phyloP scores from a whole-genome alignment of 2,329 filamentous ascomycete species.

The Seiridium unicorne region DNA sequence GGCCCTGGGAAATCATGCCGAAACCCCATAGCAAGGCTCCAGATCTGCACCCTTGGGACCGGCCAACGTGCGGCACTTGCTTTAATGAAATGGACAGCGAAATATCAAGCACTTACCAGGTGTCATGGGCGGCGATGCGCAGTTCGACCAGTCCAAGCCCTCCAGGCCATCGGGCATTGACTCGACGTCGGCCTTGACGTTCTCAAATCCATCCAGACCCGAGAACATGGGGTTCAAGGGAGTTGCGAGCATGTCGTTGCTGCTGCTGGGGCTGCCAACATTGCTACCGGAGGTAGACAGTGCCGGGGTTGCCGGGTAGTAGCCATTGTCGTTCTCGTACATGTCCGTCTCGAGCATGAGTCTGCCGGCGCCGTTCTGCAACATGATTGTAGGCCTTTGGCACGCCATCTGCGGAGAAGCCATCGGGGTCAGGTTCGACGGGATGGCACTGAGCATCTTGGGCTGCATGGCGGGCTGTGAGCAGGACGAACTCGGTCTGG shows the following conservation, averaged over 20 bases:
- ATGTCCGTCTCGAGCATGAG: conserved; percentile 75
- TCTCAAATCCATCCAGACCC: conserved; percentile 64
- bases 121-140: conserved; percentile 81
- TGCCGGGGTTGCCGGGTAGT: conserved; percentile 82
- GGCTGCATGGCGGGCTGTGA: conserved; percentile 50
- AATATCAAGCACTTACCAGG: conserved; percentile 66
- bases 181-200: conserved; percentile 69
- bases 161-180: conserved; percentile 71
- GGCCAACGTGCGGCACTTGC: too few species aligned
- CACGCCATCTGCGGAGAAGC: conserved; percentile 72
- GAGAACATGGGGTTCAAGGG: conserved; percentile 80
- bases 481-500: conserved; percentile 63
- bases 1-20: too few species aligned
- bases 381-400: conserved; percentile 71
- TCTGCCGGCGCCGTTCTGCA: conserved; percentile 33
- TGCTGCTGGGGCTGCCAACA: conserved; percentile 80
- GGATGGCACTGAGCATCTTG: conserved; percentile 55
- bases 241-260: conserved; percentile 71
- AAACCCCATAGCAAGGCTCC: too few species aligned
- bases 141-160: conserved; percentile 72
- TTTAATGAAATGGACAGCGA: not conserved
- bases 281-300: conserved; percentile 82
- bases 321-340: conserved; percentile 59
- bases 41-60: too few species aligned
- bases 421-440: conserved; percentile 68